Percentiles rank a stretch among this genome's conserved stretches.
These are phyloP conservation scores for Rhizopogon rudus DNA, from an alignment of 768 basidiomycete genomes.

Conservation along the genomic window DNA sequence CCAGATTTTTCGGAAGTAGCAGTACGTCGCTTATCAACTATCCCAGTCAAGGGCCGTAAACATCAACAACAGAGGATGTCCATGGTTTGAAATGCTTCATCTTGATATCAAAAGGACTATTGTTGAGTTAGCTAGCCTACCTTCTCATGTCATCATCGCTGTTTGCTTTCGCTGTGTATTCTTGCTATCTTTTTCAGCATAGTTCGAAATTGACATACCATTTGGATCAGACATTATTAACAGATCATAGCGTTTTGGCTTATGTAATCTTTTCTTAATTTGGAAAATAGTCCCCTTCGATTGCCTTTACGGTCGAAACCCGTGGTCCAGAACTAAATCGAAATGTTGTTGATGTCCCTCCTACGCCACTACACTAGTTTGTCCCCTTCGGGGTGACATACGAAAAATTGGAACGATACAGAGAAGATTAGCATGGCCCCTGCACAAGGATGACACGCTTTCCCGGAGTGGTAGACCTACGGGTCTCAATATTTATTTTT, in stretches of 20 bases:
- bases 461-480: conserved; percentile 79
- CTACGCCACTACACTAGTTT: conserved; percentile 2
- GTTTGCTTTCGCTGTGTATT: not conserved
- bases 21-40: conserved; percentile 18
- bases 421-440: conserved; percentile 99
- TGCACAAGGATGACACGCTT: conserved; percentile 99
- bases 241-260: too few relatives aligned
- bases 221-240: not conserved
- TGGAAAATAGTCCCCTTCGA: not conserved
- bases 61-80: conserved; percentile 18
- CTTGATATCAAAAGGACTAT: not conserved
- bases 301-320: not conserved
- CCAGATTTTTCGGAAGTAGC: conserved; percentile 8
- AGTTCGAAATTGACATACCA: not conserved
- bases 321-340: not conserved
- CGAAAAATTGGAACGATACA: conserved; percentile 99
- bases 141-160: not conserved
- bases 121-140: not conserved
- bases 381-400: conserved; percentile 92
- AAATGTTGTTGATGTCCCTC: not conserved
- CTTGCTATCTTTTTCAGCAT: not conserved
- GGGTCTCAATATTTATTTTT: conserved; percentile 37
- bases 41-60: conserved; percentile 23
- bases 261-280: too few relatives aligned
- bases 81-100: conserved; percentile 11